A percentile compares a stretch with the other conserved stretches of the same genome.
Evolutionary conservation across 1,284 basidiomycete species (phyloP).

Genomic region (Rhodotorula sp.): DNA sequence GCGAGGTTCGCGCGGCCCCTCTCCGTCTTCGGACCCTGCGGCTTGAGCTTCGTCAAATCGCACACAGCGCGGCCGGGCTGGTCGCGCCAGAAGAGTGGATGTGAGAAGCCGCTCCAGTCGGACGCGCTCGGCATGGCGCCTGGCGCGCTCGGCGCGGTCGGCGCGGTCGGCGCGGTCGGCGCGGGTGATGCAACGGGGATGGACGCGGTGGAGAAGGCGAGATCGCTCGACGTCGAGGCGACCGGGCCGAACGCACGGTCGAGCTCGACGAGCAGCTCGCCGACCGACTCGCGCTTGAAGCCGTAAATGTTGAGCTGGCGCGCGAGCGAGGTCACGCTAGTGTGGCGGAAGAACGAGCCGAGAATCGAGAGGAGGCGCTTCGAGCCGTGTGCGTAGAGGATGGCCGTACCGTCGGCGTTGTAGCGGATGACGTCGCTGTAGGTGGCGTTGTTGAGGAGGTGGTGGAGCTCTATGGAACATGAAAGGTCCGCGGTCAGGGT

Average conservation of each 20-base stretch:
- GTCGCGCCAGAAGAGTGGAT: conserved; percentile 24
- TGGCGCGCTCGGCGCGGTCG: background rate
- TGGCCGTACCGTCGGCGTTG: conserved; percentile 8
- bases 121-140: background rate
- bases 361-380: conserved; percentile 17
- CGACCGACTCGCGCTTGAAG: conserved; percentile 10
- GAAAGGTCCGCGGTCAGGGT: background rate
- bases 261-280: conserved; percentile 3
- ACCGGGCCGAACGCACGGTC: background rate
- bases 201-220: background rate
- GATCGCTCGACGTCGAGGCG: too few relatives aligned
- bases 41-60: conserved; percentile 19
- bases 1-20: conserved; percentile 12
- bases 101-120: conserved; percentile 27
- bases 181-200: too few relatives aligned
- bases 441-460: conserved; percentile 17
- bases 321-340: conserved; percentile 9
- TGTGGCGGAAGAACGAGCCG: conserved; percentile 27
- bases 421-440: conserved; percentile 23
- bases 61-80: background rate
- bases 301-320: conserved; percentile 21
- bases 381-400: conserved; percentile 29
- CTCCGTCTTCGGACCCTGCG: conserved; percentile 17
- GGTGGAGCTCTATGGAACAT: conserved; percentile 16
- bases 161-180: too few relatives aligned